phyloP scores from a whole-genome alignment of 108 stramenopile species.

The Cafeteria roenbergensis region DNA sequence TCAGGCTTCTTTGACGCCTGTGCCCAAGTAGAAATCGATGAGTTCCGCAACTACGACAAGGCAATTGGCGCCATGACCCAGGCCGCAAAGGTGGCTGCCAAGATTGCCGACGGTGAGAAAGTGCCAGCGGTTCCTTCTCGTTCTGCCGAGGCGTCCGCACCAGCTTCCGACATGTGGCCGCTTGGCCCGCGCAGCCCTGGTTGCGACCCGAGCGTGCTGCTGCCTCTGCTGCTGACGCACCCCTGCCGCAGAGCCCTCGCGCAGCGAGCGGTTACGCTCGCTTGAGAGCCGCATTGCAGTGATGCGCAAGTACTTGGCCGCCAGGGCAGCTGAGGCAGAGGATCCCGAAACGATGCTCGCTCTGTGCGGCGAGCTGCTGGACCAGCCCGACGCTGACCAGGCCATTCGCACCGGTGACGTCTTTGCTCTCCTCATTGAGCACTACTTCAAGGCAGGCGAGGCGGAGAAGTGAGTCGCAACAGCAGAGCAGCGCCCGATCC shows the following conservation, averaged over 20 bases:
- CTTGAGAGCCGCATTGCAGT: too few species aligned
- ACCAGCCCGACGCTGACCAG: conserved; percentile 19
- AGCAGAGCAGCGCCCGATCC: too few species aligned
- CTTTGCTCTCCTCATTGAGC: conserved; percentile 48
- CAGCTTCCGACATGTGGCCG: conserved; percentile 22
- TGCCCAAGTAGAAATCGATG: conserved; percentile 51
- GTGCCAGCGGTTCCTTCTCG: conserved; percentile 7
- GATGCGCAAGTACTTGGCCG: too few species aligned
- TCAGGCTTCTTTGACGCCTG: conserved; percentile 52
- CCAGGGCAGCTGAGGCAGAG: too few species aligned
- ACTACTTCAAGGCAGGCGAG: conserved; percentile 21
- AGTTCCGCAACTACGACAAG: conserved; percentile 53
- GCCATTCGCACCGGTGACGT: conserved; percentile 50
- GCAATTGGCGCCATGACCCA: conserved; percentile 47
- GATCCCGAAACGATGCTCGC: conserved; percentile 29
- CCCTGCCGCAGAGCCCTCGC: too few species aligned
- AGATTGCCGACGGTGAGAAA: conserved; percentile 11
- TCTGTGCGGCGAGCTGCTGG: conserved; percentile 32
- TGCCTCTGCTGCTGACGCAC: too few species aligned
- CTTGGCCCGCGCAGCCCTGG: neutral
- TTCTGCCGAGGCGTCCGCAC: conserved; percentile 5
- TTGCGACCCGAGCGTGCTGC: too few species aligned
- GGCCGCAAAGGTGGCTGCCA: conserved; percentile 33
- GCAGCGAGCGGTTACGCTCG: too few species aligned
- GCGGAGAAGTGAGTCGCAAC: too few species aligned